Evolutionary conservation across 495 filamentous ascomycete genomes (phyloP).

Genomic region (Haplographium delicatum): DNA sequence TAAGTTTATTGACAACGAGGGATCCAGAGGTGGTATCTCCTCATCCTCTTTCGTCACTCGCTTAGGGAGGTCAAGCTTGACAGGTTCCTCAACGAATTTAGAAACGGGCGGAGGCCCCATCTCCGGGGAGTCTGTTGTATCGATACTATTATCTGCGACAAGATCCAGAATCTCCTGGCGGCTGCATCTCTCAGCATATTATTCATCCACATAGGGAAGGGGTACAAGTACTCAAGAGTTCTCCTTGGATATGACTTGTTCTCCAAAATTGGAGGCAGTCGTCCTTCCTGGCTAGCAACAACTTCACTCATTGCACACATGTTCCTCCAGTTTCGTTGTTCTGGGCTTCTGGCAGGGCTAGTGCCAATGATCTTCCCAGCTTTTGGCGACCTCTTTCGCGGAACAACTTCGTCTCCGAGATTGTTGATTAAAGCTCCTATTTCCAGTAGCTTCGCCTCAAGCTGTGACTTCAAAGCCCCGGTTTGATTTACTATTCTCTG

Average conservation of each 20-base stretch:
- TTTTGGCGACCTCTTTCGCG: conserved; percentile 25
- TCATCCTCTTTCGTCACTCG: conserved; percentile 13
- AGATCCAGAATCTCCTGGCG: conserved; percentile 40
- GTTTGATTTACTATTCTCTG: conserved; percentile 55
- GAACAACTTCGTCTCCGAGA: conserved; percentile 34
- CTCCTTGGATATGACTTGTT: conserved; percentile 68
- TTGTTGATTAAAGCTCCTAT: conserved; percentile 57
- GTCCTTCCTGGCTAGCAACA: conserved; percentile 53
- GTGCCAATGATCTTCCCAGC: conserved; percentile 22
- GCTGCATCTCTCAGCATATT: conserved; percentile 30
- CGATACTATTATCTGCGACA: conserved; percentile 32
- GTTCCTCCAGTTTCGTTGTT: conserved; percentile 45
- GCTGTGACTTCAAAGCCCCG: conserved; percentile 58
- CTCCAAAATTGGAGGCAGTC: conserved; percentile 77
- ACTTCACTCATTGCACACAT: conserved; percentile 36
- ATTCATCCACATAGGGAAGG: not conserved
- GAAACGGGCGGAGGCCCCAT: conserved; percentile 61
- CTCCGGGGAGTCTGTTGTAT: conserved; percentile 54
- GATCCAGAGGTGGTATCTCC: conserved; percentile 20
- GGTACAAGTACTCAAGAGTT: conserved; percentile 59
- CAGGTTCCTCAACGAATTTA: conserved; percentile 56
- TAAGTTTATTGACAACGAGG: conserved; percentile 37
- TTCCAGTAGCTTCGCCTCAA: conserved; percentile 66
- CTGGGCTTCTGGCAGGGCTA: conserved; percentile 35
- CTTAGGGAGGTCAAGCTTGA: conserved; percentile 45